phyloP scores from a whole-genome alignment of 1,284 basidiomycete species.

The Pisolithus thermaeus region DNA sequence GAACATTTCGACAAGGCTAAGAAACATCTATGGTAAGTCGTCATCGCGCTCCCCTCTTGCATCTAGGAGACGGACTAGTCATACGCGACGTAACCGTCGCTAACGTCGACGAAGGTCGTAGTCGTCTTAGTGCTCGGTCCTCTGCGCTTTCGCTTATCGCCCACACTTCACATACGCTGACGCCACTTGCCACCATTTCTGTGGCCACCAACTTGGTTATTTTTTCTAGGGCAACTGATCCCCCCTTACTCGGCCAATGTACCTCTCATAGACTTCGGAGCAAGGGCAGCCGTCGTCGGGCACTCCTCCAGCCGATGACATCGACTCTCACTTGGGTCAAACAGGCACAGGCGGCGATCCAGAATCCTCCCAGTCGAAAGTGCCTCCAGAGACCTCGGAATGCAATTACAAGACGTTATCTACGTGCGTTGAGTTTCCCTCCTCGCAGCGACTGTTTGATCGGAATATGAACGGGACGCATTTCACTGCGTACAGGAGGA shows the following conservation, averaged over 20 bases:
- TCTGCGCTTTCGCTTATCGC: slow-evolving; percentile 19
- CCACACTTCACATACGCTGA: slow-evolving; percentile 20
- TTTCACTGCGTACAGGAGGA: slow-evolving; percentile 26
- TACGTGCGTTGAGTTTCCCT: slow-evolving; percentile 20
- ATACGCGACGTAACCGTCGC: slow-evolving; percentile 8
- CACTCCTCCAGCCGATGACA: slow-evolving; percentile 18
- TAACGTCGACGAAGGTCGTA: background rate
- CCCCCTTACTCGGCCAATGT: slow-evolving; percentile 20
- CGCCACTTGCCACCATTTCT: slow-evolving; percentile 25
- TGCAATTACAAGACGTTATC: slow-evolving; percentile 19
- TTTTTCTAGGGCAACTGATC: slow-evolving; percentile 26
- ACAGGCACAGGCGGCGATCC: slow-evolving; percentile 13
- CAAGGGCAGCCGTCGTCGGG: slow-evolving; percentile 11
- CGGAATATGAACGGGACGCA: slow-evolving; percentile 17
- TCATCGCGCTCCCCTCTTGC: slow-evolving; percentile 2
- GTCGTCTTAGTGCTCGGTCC: background rate
- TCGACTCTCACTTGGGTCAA: slow-evolving; percentile 15
- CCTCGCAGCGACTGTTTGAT: slow-evolving; percentile 18
- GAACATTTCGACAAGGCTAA: slow-evolving; percentile 33
- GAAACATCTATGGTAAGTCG: slow-evolving; percentile 30
- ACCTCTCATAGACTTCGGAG: slow-evolving; percentile 12
- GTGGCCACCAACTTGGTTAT: slow-evolving; percentile 15
- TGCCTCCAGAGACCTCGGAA: slow-evolving; percentile 17
- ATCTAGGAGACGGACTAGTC: slow-evolving; percentile 7
- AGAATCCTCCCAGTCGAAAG: slow-evolving; percentile 16